Base-by-base conservation (phyloP, 163 green algal genomes). In the Scenedesmus sp. region DNA sequence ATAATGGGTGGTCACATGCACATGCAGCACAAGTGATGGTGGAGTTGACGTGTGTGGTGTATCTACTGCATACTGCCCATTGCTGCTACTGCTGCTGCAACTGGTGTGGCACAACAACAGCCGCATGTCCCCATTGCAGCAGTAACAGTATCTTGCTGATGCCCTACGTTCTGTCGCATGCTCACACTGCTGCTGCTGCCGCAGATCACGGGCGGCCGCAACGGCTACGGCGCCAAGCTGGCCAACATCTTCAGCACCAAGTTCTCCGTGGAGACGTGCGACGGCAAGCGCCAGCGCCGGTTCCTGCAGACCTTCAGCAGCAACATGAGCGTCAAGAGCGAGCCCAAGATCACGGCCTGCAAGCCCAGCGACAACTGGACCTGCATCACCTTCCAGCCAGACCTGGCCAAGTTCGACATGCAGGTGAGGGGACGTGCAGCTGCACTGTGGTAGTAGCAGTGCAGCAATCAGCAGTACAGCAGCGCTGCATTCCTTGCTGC, bases 191-290 rank as follows among this genome's bases (percentile, higher is more conserved):
- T 79, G 23, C 5, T 6, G 16, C 23, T 52, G 26, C 18, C 23
- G 20, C 95, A 99, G 97, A 96, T 99, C 77, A 99, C 98, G 57
- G 98, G 98, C 26, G 98, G 98, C 3, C 95, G 98, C 66, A 99
- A 99, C 91, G 98, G 98, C 18, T 99, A 99, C 92, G 98, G 98
- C 60, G 98, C 98, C 83, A 99, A 99, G 96, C 96, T 99, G 60
- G 97, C 98, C 81, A 99, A 99, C 97, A 99, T 99, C 92, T 99
- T 99, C 94, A 99, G 98, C 59, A 99, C 94, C 0, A 97, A 99
- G 92, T 99, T 99, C 90, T 93, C 97, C 20, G 94, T 99, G 7
- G 98, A 99, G 95, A 99, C 98, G 2, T 98, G 96, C 79, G 98
- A 99, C 89, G 98, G 98, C 60, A 95, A 94, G 57, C 94, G 98